phyloP scores from a whole-genome alignment of 768 basidiomycete genomes.

The Boletus rubropictus region DNA sequence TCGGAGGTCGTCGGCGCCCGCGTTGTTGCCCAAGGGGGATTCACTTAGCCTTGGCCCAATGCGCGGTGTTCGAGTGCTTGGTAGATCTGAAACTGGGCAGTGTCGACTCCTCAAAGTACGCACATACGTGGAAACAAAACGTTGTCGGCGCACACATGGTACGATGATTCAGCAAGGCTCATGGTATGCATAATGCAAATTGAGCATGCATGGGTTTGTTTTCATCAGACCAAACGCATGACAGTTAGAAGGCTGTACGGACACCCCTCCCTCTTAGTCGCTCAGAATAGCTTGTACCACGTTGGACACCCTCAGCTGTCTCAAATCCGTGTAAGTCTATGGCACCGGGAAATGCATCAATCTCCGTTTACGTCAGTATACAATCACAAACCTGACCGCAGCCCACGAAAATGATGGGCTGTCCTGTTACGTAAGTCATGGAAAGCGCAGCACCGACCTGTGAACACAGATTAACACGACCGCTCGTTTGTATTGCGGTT shows the following conservation, averaged over 20 bases:
- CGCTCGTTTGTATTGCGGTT: background rate
- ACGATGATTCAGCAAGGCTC: too few species aligned
- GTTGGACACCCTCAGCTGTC: conserved; percentile 84
- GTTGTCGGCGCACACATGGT: background rate
- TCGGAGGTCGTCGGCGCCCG: background rate
- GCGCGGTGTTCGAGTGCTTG: background rate
- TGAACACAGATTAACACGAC: conserved; percentile 1
- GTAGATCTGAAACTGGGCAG: background rate
- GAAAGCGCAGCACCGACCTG: conserved; percentile 97
- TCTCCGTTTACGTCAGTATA: background rate
- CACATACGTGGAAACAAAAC: background rate
- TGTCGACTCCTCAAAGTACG: background rate
- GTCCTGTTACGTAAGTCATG: conserved; percentile 99
- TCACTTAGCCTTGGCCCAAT: too few species aligned
- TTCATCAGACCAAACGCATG: background rate
- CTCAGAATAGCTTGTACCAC: conserved; percentile 90
- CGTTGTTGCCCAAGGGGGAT: background rate
- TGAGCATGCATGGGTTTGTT: background rate
- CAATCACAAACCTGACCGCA: conserved; percentile 76
- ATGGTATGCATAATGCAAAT: background rate
- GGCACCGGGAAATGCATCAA: conserved; percentile 7
- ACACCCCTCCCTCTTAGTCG: conserved; percentile 38
- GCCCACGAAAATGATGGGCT: conserved; percentile 97
- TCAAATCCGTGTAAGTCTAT: conserved; percentile 93
- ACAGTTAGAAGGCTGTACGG: background rate